These are phyloP conservation scores for Pulveroboletus sp. DNA, from an alignment of 768 basidiomycete genomes.

Conservation along the genomic window DNA sequence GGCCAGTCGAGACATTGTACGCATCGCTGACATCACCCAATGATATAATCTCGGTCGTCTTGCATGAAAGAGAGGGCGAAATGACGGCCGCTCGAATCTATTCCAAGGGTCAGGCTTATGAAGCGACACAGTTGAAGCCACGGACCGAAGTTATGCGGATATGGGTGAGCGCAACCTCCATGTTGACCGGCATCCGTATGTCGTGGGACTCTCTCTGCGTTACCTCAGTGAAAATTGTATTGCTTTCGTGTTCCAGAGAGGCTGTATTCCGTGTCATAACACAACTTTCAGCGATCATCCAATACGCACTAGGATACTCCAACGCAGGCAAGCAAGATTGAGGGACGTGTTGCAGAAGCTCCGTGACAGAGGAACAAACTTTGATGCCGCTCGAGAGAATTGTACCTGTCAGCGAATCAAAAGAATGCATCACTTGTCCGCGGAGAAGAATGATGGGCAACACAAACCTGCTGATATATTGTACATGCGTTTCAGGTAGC, in stretches of 20 bases:
- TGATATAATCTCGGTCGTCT: slow-evolving; percentile 79
- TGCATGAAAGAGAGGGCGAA: slow-evolving; percentile 65
- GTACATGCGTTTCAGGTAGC: slow-evolving; percentile 74
- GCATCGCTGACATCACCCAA: slow-evolving; percentile 83
- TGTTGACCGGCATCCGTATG: slow-evolving; percentile 67
- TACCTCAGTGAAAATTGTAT: slow-evolving; percentile 55
- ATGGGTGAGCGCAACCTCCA: slow-evolving; percentile 68
- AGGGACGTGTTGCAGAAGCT: slow-evolving; percentile 58
- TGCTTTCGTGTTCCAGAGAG: slow-evolving; percentile 57
- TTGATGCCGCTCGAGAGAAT: slow-evolving; percentile 51
- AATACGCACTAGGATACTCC: slow-evolving; percentile 51
- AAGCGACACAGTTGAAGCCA: neutral
- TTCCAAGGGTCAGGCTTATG: slow-evolving; percentile 5
- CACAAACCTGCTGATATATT: slow-evolving; percentile 57
- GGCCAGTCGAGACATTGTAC: slow-evolving; percentile 75
- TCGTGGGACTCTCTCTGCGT: slow-evolving; percentile 65
- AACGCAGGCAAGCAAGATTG: slow-evolving; percentile 45
- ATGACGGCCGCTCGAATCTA: slow-evolving; percentile 72
- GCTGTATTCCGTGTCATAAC: slow-evolving; percentile 37
- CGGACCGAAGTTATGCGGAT: slow-evolving; percentile 75
- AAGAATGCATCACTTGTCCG: neutral
- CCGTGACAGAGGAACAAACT: slow-evolving; percentile 61
- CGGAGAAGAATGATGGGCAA: neutral
- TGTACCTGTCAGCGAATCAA: slow-evolving; percentile 36
- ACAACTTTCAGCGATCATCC: neutral